A percentile compares a stretch with the other conserved stretches of the same genome.
These are phyloP conservation scores for Candida yuanshanica DNA, from an alignment of 805 yeast species.

Conservation along the genomic window DNA sequence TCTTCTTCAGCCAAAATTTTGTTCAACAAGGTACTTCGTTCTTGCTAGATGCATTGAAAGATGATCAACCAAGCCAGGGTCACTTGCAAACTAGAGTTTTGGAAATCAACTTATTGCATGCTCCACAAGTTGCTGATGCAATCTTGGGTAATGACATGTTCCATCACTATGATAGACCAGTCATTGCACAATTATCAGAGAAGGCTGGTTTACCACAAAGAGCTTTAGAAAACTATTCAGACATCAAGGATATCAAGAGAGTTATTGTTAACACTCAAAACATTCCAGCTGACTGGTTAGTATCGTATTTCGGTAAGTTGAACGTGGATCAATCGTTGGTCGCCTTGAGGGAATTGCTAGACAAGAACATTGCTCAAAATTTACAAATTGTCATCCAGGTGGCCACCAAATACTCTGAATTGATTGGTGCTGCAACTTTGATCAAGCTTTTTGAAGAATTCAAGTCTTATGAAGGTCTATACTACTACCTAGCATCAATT, in stretches of 20 bases:
- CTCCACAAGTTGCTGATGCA: slow-evolving; percentile 99
- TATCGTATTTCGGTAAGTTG: slow-evolving; percentile 85
- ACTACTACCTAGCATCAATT: slow-evolving; percentile 87
- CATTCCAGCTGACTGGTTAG: slow-evolving; percentile 91
- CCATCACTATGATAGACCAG: slow-evolving; percentile 89
- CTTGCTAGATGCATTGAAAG: slow-evolving; percentile 89
- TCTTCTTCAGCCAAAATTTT: slow-evolving; percentile 88
- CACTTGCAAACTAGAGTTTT: slow-evolving; percentile 91
- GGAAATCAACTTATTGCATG: slow-evolving; percentile 88
- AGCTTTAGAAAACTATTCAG: slow-evolving; percentile 94
- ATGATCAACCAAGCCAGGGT: slow-evolving; percentile 90
- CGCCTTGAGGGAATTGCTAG: slow-evolving; percentile 81
- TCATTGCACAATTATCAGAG: slow-evolving; percentile 88
- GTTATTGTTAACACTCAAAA: slow-evolving; percentile 83
- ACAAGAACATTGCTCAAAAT: slow-evolving; percentile 74
- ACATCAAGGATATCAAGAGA: slow-evolving; percentile 91
- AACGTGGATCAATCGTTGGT: slow-evolving; percentile 90
- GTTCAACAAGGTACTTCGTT: slow-evolving; percentile 98
- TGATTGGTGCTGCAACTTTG: slow-evolving; percentile 79
- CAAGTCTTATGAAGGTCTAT: slow-evolving; percentile 88
- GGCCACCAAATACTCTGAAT: slow-evolving; percentile 92
- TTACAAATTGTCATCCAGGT: slow-evolving; percentile 93
- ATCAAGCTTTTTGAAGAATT: slow-evolving; percentile 91
- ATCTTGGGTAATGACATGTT: slow-evolving; percentile 94
- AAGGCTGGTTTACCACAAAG: slow-evolving; percentile 94